Base-by-base conservation (phyloP, 1,284 basidiomycete species). In the Tremellales sp. region DNA sequence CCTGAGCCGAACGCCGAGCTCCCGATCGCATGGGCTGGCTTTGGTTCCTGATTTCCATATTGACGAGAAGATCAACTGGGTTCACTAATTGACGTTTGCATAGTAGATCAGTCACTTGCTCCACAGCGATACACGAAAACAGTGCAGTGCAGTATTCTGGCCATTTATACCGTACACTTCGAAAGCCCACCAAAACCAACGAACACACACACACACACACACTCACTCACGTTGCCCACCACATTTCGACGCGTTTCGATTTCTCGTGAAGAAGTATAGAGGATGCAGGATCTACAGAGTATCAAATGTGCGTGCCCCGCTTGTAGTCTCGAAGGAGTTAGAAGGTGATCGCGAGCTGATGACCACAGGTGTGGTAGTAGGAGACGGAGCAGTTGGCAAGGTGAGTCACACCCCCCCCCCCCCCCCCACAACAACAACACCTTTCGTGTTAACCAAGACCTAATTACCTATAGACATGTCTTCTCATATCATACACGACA, bases 321-420 rank as follows among this genome's bases (percentile, higher is more conserved):
- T 29, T 24, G 4, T 37, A 8, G 15, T 31, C n/a, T 21, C 11
- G 5, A 11, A 39, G 25, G 19, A 3, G 5, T 24, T 12, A 4
- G 13, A 8, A 24, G 17, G 22, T 23, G 25, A 11, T 11, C 23
- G 33, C 6, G n/a, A 11, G 45, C 33, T 37, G 25, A 29, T 46
- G 23, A 17, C 8, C n/a, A 24, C n/a, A 74, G 72, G 72, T 52
- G 94, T 97, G 73, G 92, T 97, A 68, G 94, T 98, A 54, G 94
- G 94, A 68, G 94, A 98, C 80, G 94, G 94, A 83, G 94, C 94
- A 49, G 96, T 98, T 67, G 94, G 94, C 77, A 98, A 97, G 87
- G 93, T 86, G 60, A 64, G 83, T 75, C 24, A 15, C 22, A 13
- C 17, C 19, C 17, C 31, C 24, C n/a, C 37, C 37, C 12, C 11